Evolutionary conservation across 139 green algal genomes (phyloP).

Genomic region (Chlorella sp.): DNA sequence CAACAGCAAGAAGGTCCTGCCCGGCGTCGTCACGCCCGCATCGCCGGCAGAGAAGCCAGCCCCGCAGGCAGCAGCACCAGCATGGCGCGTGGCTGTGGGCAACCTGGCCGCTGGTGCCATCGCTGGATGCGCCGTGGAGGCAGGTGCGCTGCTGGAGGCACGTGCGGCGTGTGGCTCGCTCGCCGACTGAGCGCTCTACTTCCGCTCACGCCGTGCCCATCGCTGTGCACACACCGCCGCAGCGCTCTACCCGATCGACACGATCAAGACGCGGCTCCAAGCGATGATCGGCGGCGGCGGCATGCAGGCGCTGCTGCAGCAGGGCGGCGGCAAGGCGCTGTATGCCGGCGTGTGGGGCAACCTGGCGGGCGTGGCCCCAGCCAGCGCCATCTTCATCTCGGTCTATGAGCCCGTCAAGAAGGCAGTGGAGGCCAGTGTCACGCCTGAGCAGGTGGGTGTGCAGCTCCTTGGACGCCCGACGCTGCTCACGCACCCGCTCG

Average conservation of each 20-base stretch:
- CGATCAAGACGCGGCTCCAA: conserved; percentile 98
- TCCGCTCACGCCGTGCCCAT: not conserved
- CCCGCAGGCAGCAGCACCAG: not conserved
- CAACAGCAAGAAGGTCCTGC: not conserved
- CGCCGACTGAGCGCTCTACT: not conserved
- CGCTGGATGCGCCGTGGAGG: conserved; percentile 77
- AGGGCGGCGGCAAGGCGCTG: conserved; percentile 72
- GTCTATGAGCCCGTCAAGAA: conserved; percentile 92
- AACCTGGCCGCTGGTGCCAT: conserved; percentile 78
- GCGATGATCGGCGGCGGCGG: conserved; percentile 73
- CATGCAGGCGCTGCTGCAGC: conserved; percentile 59
- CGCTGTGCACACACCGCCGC: too few relatives aligned
- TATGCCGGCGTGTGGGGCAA: conserved; percentile 86
- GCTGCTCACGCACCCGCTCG: not conserved
- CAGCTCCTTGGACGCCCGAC: too few relatives aligned
- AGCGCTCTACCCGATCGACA: conserved; percentile 97
- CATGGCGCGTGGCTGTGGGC: conserved; percentile 57
- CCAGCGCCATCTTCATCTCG: conserved; percentile 90
- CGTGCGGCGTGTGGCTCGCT: not conserved
- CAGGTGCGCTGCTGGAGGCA: conserved; percentile 38
- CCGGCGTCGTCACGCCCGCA: conserved; percentile 22
- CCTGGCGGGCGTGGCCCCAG: conserved; percentile 73
- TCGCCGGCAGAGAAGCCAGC: conserved; percentile 9
- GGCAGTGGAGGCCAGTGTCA: conserved; percentile 23
- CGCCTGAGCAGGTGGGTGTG: too few relatives aligned